These are phyloP conservation scores for Eucalyptus sp. DNA, from an alignment of 345 rosid species.

Conservation along the genomic window DNA sequence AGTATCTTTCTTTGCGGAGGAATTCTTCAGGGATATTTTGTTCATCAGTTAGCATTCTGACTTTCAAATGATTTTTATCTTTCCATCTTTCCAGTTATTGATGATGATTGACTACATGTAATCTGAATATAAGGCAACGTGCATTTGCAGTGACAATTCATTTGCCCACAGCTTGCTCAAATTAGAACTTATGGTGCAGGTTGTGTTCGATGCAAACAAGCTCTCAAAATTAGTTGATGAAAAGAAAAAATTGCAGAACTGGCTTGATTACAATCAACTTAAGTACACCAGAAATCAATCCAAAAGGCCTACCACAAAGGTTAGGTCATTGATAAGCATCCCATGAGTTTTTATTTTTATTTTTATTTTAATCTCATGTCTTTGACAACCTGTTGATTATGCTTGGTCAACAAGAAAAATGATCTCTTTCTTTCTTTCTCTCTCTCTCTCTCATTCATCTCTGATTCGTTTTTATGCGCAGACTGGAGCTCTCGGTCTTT, in stretches of 20 bases:
- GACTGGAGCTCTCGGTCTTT: constrained; percentile 71
- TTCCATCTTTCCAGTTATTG: background rate
- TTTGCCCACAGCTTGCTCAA: background rate
- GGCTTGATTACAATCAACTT: constrained; percentile 79
- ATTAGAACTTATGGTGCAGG: constrained; percentile 22
- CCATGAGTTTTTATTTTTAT: background rate
- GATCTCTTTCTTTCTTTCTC: background rate
- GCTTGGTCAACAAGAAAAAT: background rate
- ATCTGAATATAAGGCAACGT: background rate
- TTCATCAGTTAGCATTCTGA: background rate
- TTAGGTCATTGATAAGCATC: background rate
- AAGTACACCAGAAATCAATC: constrained; percentile 55
- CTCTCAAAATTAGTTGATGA: constrained; percentile 47
- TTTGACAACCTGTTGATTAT: background rate
- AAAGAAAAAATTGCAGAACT: constrained; percentile 64
- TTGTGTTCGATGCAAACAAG: constrained; percentile 63
- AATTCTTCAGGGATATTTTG: background rate
- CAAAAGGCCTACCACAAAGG: constrained; percentile 47
- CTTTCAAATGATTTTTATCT: background rate
- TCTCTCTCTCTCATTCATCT: background rate
- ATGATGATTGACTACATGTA: background rate
- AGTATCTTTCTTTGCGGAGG: background rate
- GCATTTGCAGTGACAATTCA: background rate
- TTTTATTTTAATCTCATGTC: background rate
- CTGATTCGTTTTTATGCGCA: constrained; percentile 14